Evolutionary conservation across 768 basidiomycete species (phyloP).

Genomic region (Botryobasidium botryosum): DNA sequence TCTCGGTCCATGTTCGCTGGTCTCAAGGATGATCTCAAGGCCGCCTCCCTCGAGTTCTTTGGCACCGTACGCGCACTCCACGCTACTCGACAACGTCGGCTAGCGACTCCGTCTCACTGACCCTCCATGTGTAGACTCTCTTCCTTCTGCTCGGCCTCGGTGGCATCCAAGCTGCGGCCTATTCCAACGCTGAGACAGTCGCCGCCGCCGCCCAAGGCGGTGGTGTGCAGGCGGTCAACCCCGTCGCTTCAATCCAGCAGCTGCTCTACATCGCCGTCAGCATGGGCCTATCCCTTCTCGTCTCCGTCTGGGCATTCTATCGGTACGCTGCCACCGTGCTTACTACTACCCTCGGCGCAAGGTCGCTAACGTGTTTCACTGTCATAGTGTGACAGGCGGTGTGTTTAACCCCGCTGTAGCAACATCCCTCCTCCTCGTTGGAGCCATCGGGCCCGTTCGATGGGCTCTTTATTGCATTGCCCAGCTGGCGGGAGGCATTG

Average conservation of each 20-base stretch:
- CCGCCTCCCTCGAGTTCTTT: slow-evolving; percentile 8
- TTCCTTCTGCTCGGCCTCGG: slow-evolving; percentile 10
- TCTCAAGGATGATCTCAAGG: slow-evolving; percentile 5
- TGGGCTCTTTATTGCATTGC: slow-evolving; percentile 14
- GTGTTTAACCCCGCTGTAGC: slow-evolving; percentile 11
- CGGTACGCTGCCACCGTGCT: too few species aligned
- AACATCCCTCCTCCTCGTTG: slow-evolving; percentile 12
- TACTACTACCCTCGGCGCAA: too few species aligned
- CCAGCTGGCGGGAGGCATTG: slow-evolving; percentile 13
- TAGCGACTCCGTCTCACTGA: neutral
- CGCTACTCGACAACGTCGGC: neutral
- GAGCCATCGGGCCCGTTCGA: slow-evolving; percentile 11
- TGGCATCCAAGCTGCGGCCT: slow-evolving; percentile 12
- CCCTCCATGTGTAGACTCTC: slow-evolving; percentile 1
- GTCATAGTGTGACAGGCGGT: slow-evolving; percentile 7
- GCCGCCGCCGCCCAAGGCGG: slow-evolving; percentile 1
- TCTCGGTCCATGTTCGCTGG: slow-evolving; percentile 1
- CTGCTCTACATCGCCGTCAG: slow-evolving; percentile 11
- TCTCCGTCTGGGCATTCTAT: slow-evolving; percentile 7
- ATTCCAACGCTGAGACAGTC: slow-evolving; percentile 3
- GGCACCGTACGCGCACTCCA: neutral
- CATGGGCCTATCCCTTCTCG: slow-evolving; percentile 11
- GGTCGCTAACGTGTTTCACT: too few species aligned
- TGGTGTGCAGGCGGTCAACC: slow-evolving; percentile 5
- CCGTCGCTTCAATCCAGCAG: slow-evolving; percentile 13